Base-by-base conservation (phyloP, 768 basidiomycete genomes). In the Russula emetica region DNA sequence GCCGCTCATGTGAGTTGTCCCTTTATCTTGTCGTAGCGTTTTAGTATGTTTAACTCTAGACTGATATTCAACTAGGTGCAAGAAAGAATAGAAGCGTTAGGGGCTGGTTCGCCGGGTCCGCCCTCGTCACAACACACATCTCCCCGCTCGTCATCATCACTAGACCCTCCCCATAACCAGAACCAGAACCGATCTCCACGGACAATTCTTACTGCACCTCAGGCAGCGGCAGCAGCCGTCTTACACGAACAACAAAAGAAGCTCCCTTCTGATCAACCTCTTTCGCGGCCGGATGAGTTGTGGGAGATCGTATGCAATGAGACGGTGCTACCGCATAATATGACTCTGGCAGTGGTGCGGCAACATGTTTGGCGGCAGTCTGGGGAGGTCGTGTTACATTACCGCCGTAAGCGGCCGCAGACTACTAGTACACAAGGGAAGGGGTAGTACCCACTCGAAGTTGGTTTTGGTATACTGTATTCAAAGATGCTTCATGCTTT, bases 291-390 rank as follows among this genome's bases (percentile, higher is more conserved):
- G 24, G 92, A 93, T 68, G 88, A 93, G 28, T 70, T 81, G 32
- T 88, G 92, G 72, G 95, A 98, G 75, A 84, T 98, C 50, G 73
- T 97, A 30, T 97, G 94, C 75, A 92, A 92, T 68, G 90, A 92
- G 66, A 78, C 81, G n/a, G 77, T 90, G 18, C 78, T 98, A 38
- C 89, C 95, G 26, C 78, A 89, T 30, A 85, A 87, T 67, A 94
- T 96, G 86, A 95, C 91, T 7, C 80, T 99, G 40, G 95, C 91
- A 5, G 89, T 90, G 20, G 87, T 95, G 62, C 85, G 92, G 64
- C 93, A 95, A 73, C 97, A 85, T 69, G 83, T 94, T 24, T 97
- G 92, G 93, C 85, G 84, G 69, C 87, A 88, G 68, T 76, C 82
- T 20, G 78, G 78, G 7, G 92, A 93, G 73, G 75, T 94, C 60